Base-by-base conservation (phyloP, 148 eudicot genomes). In the Bassia scoparia region DNA sequence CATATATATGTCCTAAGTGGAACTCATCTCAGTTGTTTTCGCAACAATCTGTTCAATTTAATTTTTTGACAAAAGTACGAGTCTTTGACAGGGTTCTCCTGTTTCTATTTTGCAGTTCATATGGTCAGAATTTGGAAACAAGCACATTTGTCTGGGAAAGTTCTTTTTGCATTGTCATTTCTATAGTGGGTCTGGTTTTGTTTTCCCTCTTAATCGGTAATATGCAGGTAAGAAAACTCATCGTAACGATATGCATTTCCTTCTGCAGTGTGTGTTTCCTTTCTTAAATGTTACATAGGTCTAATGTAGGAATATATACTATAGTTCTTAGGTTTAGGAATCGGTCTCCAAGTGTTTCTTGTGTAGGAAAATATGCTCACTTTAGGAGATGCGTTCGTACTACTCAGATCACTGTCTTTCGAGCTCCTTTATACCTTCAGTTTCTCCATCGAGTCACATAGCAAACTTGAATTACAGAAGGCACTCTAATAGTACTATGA, bases 161-260 rank as follows among this genome's bases (percentile, higher is more conserved):
- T 33, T 59, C 79, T 49, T 87, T 84, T 71, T 87, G 87, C 65
- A 89, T 86, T 60, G 67, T 89, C 35, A 85, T 89, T 61, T 81
- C 87, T 60, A 84, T 87, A 58, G 26, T 87, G 61, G 94, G 90
- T 75, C 85, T 89, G 41, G 87, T 89, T 69, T 70, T 89, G 65
- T 89, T 89, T 73, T 79, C 94, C 41, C 90, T 84, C 70, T 81
- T 89, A 31, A 89, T 89, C 26, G 94, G 90, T 66, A 89, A 89
- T 55, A 89, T 89, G 89, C 89, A 87, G 90, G 94, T 89, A 80
- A 21, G 65, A 10, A 60, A 65, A 23, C 31, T 17, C 43, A 14
- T 18, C 34, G 26, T 41, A 44, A 10, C 23, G 0, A 14, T 48
- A 48, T 8, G 17, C 15, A 21, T 2, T n/a, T n/a, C 30, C 30